Percentiles rank a stretch among this genome's conserved stretches.
These are phyloP conservation scores for Plasmodium chabaudi DNA, from an alignment of 169 alveolate genomes.

Conservation along the genomic window DNA sequence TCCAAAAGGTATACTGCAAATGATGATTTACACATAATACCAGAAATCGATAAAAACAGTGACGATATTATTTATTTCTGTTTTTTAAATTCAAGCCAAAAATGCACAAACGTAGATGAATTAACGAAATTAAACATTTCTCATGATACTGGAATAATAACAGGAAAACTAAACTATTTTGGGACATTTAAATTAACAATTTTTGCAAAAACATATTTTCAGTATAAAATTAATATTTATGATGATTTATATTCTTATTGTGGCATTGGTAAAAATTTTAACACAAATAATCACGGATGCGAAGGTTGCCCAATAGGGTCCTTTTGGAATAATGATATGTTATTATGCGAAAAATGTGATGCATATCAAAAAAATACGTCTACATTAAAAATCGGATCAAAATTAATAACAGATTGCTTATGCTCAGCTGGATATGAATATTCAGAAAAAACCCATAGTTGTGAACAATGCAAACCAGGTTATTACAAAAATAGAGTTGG, in stretches of 20 bases:
- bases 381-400: conserved; percentile 77
- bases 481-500: conserved; percentile 75
- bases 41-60: conserved; percentile 59
- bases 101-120: conserved; percentile 69
- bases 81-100: conserved; percentile 36
- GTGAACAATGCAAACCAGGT: conserved; percentile 82
- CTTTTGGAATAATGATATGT: conserved; percentile 39
- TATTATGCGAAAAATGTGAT: conserved; percentile 77
- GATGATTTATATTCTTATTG: conserved; percentile 60
- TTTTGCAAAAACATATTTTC: conserved; percentile 75
- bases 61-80: conserved; percentile 55
- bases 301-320: conserved; percentile 73
- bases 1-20: conserved; percentile 29
- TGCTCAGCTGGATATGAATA: conserved; percentile 81
- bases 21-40: conserved; percentile 46
- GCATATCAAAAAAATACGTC: conserved; percentile 73
- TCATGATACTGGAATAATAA: conserved; percentile 40
- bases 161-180: conserved; percentile 66
- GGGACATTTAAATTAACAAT: conserved; percentile 54
- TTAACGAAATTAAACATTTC: conserved; percentile 62
- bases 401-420: conserved; percentile 74
- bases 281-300: conserved; percentile 14
- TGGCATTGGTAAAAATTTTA: conserved; percentile 51
- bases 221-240: conserved; percentile 47
- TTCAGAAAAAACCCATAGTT: conserved; percentile 60